These are phyloP conservation scores for Coleophoma crateriformis DNA, from an alignment of 2,329 filamentous ascomycete species.

Conservation along the genomic window DNA sequence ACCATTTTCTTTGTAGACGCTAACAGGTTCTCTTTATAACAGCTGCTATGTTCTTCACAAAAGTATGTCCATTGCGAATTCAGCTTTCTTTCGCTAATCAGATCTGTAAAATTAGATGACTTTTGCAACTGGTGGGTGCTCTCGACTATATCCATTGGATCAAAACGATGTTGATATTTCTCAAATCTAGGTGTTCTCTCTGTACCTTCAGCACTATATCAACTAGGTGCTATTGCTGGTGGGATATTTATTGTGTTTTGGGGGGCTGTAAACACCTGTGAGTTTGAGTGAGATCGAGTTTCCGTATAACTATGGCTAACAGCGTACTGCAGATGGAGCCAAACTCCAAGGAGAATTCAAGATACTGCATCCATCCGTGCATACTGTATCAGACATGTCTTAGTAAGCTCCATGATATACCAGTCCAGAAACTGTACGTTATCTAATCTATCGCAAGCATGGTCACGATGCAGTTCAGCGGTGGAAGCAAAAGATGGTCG, in stretches of 20 bases:
- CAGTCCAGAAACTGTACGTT: no score
- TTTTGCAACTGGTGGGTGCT: not conserved
- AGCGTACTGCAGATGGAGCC: not conserved
- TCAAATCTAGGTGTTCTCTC: not conserved
- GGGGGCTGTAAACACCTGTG: slow-evolving; percentile 20
- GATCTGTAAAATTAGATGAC: not conserved
- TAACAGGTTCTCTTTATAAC: no score
- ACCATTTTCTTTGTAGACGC: no score
- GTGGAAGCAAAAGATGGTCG: not conserved
- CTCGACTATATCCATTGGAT: not conserved
- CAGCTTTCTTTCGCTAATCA: not conserved
- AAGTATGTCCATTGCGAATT: slow-evolving; percentile 7
- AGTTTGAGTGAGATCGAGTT: not conserved
- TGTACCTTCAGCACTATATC: slow-evolving; percentile 25
- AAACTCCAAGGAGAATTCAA: not conserved
- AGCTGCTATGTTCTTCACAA: slow-evolving; percentile 39
- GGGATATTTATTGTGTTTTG: slow-evolving; percentile 34
- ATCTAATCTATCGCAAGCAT: not conserved
- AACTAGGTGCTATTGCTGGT: slow-evolving; percentile 32
- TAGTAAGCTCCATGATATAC: no score
- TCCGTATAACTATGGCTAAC: not conserved
- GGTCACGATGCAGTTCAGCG: not conserved
- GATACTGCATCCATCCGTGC: not conserved
- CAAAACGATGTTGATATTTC: not conserved
- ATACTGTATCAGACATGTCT: not conserved